A percentile compares a stretch with the other conserved stretches of the same genome.
These are phyloP conservation scores for Paramecium sonneborni DNA, from an alignment of 73 alveolate species.

Conservation along the genomic window DNA sequence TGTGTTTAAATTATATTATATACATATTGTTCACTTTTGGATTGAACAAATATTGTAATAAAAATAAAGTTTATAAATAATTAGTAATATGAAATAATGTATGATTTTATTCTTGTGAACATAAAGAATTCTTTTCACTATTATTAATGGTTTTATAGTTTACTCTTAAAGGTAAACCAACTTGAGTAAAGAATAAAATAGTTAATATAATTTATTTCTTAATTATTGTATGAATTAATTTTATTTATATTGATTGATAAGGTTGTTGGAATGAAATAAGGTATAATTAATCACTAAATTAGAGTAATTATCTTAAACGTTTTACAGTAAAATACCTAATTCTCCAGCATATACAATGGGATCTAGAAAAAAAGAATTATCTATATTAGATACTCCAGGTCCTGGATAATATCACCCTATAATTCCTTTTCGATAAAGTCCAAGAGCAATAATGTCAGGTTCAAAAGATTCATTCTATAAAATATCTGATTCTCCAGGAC, in stretches of 20 bases:
- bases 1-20: too few species aligned
- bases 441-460: constrained; percentile 25
- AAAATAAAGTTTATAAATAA: too few species aligned
- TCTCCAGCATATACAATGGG: constrained; percentile 48
- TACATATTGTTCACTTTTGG: too few species aligned
- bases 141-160: not conserved
- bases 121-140: too few species aligned
- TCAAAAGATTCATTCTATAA: constrained; percentile 24
- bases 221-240: not conserved
- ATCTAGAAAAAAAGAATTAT: not conserved
- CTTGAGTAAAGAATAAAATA: not conserved
- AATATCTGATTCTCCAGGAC: not conserved
- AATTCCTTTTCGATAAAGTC: not conserved
- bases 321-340: constrained; percentile 27
- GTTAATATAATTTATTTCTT: not conserved
- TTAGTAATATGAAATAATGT: too few species aligned
- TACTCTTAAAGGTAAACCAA: not conserved
- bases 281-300: not conserved
- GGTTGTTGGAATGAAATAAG: not conserved
- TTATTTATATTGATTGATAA: not conserved
- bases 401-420: constrained; percentile 36
- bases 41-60: too few species aligned
- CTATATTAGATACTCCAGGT: not conserved
- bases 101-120: too few species aligned
- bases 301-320: not conserved